A percentile compares a stretch with the other conserved stretches of the same genome.
These are phyloP conservation scores for Aquilaria agallochum DNA, from an alignment of 441 rosid species.

Conservation along the genomic window DNA sequence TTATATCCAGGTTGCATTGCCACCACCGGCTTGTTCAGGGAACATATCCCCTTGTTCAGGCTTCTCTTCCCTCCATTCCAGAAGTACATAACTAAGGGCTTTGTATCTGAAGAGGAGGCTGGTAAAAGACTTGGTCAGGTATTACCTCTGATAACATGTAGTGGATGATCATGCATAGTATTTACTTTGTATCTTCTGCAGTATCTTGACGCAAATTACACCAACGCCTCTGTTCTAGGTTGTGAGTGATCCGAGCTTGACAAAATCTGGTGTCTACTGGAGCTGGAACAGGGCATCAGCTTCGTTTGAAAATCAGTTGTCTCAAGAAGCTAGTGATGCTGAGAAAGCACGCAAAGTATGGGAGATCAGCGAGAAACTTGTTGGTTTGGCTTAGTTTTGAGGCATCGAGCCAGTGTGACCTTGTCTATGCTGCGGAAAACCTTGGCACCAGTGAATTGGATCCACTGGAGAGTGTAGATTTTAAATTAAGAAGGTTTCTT, in stretches of 20 bases:
- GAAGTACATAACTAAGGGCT: slow-evolving; percentile 91
- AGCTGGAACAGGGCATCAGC: slow-evolving; percentile 92
- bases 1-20: slow-evolving; percentile 98
- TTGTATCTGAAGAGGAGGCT: slow-evolving; percentile 85
- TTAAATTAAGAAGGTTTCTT: slow-evolving; percentile 19
- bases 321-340: slow-evolving; percentile 78
- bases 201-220: background rate
- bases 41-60: slow-evolving; percentile 77
- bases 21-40: slow-evolving; percentile 86
- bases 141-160: slow-evolving; percentile 25
- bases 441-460: slow-evolving; percentile 12
- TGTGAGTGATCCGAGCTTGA: slow-evolving; percentile 72
- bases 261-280: slow-evolving; percentile 91
- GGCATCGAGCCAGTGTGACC: background rate
- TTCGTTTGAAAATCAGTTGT: slow-evolving; percentile 81
- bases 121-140: slow-evolving; percentile 97
- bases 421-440: slow-evolving; percentile 14
- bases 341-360: slow-evolving; percentile 81
- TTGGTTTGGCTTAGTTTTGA: slow-evolving; percentile 56
- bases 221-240: slow-evolving; percentile 41
- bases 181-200: background rate
- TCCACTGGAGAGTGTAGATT: slow-evolving; percentile 8
- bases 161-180: slow-evolving; percentile 2
- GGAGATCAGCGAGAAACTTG: slow-evolving; percentile 87
- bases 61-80: slow-evolving; percentile 89